Percentiles rank a stretch among this genome's conserved stretches.
These are phyloP conservation scores for Ilyonectria sp. DNA, from an alignment of 2,329 filamentous ascomycete genomes.

Conservation along the genomic window DNA sequence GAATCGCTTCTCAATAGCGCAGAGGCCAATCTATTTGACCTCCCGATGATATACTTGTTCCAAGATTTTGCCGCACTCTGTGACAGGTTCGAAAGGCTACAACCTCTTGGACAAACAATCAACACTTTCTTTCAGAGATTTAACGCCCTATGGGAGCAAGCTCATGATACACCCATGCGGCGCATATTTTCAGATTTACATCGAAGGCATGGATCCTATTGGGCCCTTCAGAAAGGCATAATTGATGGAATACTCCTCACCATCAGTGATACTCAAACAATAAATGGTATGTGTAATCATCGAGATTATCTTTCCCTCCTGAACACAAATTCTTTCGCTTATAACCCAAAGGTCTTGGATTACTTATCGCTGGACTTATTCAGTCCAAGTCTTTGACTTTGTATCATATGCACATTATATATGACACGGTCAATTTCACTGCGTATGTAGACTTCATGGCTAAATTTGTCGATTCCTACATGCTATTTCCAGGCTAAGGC, in stretches of 20 bases:
- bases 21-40: neutral
- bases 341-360: neutral
- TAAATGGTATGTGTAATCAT: slow-evolving; percentile 1
- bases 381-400: slow-evolving; percentile 10
- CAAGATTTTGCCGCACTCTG: neutral
- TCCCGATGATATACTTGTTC: neutral
- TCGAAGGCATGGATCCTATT: neutral
- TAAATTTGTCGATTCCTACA: neutral
- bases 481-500: neutral
- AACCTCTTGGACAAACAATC: neutral
- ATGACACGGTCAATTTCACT: slow-evolving; percentile 23
- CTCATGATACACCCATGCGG: neutral
- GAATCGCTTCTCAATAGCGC: neutral
- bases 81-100: neutral
- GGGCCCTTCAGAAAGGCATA: neutral
- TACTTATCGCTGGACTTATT: slow-evolving; percentile 12
- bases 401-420: slow-evolving; percentile 23
- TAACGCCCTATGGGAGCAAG: neutral
- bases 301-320: neutral
- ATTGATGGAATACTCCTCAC: slow-evolving; percentile 14
- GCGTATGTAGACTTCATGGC: neutral
- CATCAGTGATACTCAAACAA: slow-evolving; percentile 14
- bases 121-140: neutral
- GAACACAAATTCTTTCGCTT: neutral
- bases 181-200: neutral